phyloP scores from a whole-genome alignment of 371 early-diverging fungal species.

The Zancudomyces culisetae region DNA sequence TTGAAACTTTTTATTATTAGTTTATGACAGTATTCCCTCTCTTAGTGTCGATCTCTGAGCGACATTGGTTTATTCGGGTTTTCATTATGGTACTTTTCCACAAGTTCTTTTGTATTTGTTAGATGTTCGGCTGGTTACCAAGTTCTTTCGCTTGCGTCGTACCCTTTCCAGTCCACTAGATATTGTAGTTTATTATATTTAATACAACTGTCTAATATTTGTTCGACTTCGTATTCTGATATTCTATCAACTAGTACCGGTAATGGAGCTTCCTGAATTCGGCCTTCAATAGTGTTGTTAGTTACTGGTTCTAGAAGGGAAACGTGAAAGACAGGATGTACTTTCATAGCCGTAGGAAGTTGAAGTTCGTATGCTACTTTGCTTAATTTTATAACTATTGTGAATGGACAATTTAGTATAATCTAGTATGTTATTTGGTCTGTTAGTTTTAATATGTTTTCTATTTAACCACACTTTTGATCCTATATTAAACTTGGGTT shows the following conservation, averaged over 20 bases:
- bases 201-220: slow-evolving; percentile 11
- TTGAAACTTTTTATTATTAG: no score
- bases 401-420: slow-evolving; percentile 13
- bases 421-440: background rate
- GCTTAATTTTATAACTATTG: slow-evolving; percentile 7
- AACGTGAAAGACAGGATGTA: slow-evolving; percentile 24
- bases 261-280: slow-evolving; percentile 6
- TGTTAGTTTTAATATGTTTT: background rate
- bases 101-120: background rate
- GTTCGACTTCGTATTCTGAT: slow-evolving; percentile 20
- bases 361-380: slow-evolving; percentile 10
- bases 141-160: slow-evolving; percentile 4
- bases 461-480: background rate
- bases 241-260: slow-evolving; percentile 16
- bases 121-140: slow-evolving; percentile 11
- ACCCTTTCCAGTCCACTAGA: slow-evolving; percentile 16
- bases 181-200: slow-evolving; percentile 11
- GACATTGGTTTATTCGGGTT: slow-evolving; percentile 6
- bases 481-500: background rate
- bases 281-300: slow-evolving; percentile 8
- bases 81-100: background rate
- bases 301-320: slow-evolving; percentile 7
- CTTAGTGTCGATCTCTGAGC: slow-evolving; percentile 3
- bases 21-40: slow-evolving; percentile 8
- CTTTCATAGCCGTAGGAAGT: slow-evolving; percentile 12